Evolutionary conservation across 192 early-diverging fungal species (phyloP).

Genomic region (Lobosporangium transversale): DNA sequence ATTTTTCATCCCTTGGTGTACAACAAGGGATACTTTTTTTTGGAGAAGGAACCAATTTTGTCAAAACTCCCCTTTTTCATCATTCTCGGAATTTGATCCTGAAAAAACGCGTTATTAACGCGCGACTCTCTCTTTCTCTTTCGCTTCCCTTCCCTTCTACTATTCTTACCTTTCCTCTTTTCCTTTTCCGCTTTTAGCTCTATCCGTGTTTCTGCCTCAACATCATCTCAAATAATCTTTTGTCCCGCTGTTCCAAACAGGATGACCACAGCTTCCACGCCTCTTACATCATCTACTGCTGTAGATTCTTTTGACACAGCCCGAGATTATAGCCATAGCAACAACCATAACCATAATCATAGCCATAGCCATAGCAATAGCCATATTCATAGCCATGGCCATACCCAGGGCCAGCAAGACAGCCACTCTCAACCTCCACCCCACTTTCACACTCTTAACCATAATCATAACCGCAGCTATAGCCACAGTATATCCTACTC

Average conservation of each 20-base stretch:
- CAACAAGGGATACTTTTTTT: too few species aligned
- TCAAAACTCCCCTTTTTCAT: too few species aligned
- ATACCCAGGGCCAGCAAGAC: too few species aligned
- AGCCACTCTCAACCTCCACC: too few species aligned
- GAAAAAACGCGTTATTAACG: too few species aligned
- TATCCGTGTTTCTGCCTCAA: not conserved
- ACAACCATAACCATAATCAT: not conserved
- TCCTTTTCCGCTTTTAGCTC: not conserved
- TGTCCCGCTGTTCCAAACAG: not conserved
- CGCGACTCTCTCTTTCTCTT: too few species aligned
- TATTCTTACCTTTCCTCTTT: not conserved
- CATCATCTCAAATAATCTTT: not conserved
- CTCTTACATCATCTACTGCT: constrained; percentile 6
- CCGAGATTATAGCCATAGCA: constrained; percentile 9
- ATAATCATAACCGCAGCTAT: constrained; percentile 3
- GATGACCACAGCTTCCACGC: constrained; percentile 17
- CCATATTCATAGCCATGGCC: not conserved
- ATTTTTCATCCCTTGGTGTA: too few species aligned
- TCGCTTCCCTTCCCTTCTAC: not conserved
- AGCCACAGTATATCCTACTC: not conserved
- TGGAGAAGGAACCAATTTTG: too few species aligned
- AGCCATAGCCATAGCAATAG: not conserved
- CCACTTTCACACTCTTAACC: too few species aligned
- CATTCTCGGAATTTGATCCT: too few species aligned
- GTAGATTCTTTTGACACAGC: not conserved